Evolutionary conservation across 169 alveolate genomes (phyloP).

Genomic region (Plasmodium yoelii): DNA sequence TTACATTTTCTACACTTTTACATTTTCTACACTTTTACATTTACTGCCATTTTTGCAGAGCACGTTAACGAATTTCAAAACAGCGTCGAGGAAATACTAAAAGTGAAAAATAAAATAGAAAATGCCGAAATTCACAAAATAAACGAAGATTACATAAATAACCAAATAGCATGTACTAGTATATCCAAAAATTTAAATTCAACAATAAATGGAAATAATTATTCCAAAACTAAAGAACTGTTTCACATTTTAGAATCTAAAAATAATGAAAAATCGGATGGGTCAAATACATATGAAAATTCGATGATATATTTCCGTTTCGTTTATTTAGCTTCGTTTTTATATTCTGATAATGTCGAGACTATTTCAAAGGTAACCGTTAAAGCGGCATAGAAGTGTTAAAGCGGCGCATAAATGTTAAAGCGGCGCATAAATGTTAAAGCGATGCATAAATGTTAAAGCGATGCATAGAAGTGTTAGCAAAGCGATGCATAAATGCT

Average conservation of each 20-base stretch:
- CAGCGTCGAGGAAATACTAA: slow-evolving; percentile 30
- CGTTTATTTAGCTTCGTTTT: slow-evolving; percentile 38
- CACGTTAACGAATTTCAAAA: slow-evolving; percentile 48
- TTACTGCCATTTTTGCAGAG: too few relatives aligned
- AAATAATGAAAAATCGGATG: slow-evolving; percentile 44
- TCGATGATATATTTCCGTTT: slow-evolving; percentile 54
- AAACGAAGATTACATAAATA: slow-evolving; percentile 37
- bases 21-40: too few relatives aligned
- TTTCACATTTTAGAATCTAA: slow-evolving; percentile 48
- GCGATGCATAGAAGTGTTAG: too few relatives aligned
- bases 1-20: too few relatives aligned
- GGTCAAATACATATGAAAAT: slow-evolving; percentile 29
- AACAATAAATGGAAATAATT: slow-evolving; percentile 30
- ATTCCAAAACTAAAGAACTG: slow-evolving; percentile 50
- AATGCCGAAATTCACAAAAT: slow-evolving; percentile 32
- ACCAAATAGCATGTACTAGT: slow-evolving; percentile 47
- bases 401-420: too few relatives aligned
- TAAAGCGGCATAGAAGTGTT: too few relatives aligned
- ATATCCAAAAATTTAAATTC: slow-evolving; percentile 39
- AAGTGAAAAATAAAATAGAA: slow-evolving; percentile 56
- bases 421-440: too few relatives aligned
- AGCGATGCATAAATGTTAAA: too few relatives aligned
- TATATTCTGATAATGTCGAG: slow-evolving; percentile 55
- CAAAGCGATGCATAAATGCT: too few relatives aligned
- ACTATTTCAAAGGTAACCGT: slow-evolving; percentile 60